Evolutionary conservation across 2,329 filamentous ascomycete genomes (phyloP).

Genomic region (Colletotrichum sp.): DNA sequence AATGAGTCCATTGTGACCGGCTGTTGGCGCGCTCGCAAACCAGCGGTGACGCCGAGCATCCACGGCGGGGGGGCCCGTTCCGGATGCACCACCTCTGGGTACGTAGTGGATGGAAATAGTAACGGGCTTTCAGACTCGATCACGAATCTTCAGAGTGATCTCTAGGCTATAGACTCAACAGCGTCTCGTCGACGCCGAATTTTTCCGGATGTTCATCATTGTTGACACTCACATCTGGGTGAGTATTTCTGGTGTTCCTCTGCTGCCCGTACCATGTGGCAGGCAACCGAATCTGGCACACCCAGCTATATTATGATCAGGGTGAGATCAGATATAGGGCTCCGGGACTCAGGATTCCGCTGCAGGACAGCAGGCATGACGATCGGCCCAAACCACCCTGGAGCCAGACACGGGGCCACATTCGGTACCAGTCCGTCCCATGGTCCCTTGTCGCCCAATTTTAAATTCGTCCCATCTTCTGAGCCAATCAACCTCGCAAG

Average conservation of each 20-base stretch:
- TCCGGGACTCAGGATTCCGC: constrained; percentile 16
- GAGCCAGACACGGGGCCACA: constrained; percentile 2
- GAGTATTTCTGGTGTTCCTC: background rate
- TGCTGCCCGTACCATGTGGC: background rate
- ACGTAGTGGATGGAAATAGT: background rate
- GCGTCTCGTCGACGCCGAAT: background rate
- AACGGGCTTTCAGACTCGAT: background rate
- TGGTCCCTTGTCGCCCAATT: constrained; percentile 10
- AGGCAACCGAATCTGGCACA: background rate
- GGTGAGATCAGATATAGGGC: constrained; percentile 20
- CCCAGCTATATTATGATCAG: constrained; percentile 10
- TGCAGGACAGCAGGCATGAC: constrained; percentile 22
- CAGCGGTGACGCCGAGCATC: constrained; percentile 4
- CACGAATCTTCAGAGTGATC: background rate
- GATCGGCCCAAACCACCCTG: constrained; percentile 19
- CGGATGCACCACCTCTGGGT: background rate
- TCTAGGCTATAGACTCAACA: background rate
- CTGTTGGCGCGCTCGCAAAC: background rate
- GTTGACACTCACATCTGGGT: background rate
- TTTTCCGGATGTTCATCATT: background rate
- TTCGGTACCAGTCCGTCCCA: constrained; percentile 12
- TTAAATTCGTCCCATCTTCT: constrained; percentile 21
- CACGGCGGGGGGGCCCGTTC: constrained; percentile 7
- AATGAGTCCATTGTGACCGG: background rate
- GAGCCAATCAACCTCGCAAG: constrained; percentile 9